Base-by-base conservation (phyloP, 2,329 filamentous ascomycete species). In the Botrytis pseudocinerea region DNA sequence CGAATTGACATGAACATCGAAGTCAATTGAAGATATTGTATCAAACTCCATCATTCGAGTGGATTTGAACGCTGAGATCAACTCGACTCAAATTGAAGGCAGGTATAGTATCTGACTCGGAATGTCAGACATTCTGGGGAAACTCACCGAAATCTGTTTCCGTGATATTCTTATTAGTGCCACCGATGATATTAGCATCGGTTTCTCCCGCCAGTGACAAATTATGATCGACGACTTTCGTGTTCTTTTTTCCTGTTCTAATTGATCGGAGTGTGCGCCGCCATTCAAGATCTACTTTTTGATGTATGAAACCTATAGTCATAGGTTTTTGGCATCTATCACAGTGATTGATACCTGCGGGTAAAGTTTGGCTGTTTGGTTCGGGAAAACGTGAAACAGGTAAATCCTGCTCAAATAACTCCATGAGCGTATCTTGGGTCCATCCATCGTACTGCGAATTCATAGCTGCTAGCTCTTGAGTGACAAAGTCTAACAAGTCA, bases 241-340 rank as follows among this genome's bases (percentile, higher is more conserved):
- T 0, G 51, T 28, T 0, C 0, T 16, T 12, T 32, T 54, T 68
- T n/a, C 46, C 32, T 20, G 46, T 68, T 40, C 64, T 48, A 8
- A 40, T 68, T 0, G 7, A 40, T n/a, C n/a, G 32, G 9, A 68
- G 64, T 18, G 2, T 51, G 32, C 44, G 35, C 1, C 42, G 12
- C 64, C 28, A 66, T 40, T 51, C 64, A 54, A 66, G 64, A 2
- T 66, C 64, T 25, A 66, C 64, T 54, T 66, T 68, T n/a, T 2
- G 51, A 0, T 18, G 32, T 35, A 35, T 35, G 32, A 35, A 35
- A 5, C 22, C 35, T 6, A 25, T 8, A 4, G 42, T 44, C 12
- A 6, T 38, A 38, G 54, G 54, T 32, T 32, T 18, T 14, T 38
- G 18, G 38, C 60, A 62, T 42, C 60, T 62, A n/a, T 62, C 60